These are phyloP conservation scores for Diddensiella transvaalensis DNA, from an alignment of 805 yeast species.

Conservation along the genomic window DNA sequence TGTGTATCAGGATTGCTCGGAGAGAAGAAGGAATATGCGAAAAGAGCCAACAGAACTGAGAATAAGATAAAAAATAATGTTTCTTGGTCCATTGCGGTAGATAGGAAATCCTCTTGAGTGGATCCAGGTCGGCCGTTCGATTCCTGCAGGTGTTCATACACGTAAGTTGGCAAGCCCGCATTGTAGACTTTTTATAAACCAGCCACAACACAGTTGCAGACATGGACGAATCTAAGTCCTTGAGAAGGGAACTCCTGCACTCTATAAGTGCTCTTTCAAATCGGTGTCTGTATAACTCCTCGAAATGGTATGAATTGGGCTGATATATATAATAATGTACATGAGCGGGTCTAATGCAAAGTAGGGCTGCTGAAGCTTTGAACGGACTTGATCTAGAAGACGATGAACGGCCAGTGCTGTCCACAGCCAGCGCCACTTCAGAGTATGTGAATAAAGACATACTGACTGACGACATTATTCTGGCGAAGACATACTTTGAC, in stretches of 20 bases:
- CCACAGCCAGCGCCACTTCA: too few relatives aligned
- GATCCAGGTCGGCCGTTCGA: too few relatives aligned
- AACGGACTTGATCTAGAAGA: conserved; percentile 46
- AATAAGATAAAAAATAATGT: conserved; percentile 5
- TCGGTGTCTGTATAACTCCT: conserved; percentile 61
- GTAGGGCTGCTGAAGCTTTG: conserved; percentile 64
- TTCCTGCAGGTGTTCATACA: too few relatives aligned
- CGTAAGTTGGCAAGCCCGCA: too few relatives aligned
- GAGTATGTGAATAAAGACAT: not conserved
- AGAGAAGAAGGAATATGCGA: conserved; percentile 18
- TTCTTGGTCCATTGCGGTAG: conserved; percentile 9
- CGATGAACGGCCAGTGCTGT: conserved; percentile 16
- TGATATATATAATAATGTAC: too few relatives aligned
- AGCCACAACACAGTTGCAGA: not conserved
- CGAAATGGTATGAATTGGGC: conserved; percentile 47
- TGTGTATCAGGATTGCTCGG: conserved; percentile 35
- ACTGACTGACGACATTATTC: conserved; percentile 44
- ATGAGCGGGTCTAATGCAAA: too few relatives aligned
- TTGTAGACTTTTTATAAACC: not conserved
- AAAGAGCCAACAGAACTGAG: not conserved
- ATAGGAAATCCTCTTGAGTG: not conserved
- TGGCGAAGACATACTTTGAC: conserved; percentile 73
- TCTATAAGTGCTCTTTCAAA: conserved; percentile 48
- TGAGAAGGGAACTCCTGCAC: conserved; percentile 11
- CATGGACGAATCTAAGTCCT: not conserved